A percentile compares a stretch with the other conserved stretches of the same genome.
These are phyloP conservation scores for Teratosphaeria viscida DNA, from an alignment of 2,329 filamentous ascomycete species.

Conservation along the genomic window DNA sequence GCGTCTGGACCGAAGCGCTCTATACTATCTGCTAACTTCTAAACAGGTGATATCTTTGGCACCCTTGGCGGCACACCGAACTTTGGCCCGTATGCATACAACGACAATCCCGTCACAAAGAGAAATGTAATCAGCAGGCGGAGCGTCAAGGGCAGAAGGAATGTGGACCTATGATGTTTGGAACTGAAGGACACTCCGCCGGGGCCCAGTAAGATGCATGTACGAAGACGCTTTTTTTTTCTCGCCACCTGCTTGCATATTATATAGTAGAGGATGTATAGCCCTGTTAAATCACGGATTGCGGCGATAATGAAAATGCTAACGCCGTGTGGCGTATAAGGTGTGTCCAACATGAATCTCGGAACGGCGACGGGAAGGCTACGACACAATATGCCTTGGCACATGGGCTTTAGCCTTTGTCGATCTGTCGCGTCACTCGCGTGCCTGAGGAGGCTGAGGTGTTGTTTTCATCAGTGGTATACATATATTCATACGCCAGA, in stretches of 20 bases:
- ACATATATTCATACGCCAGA: no score
- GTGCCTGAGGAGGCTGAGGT: not conserved
- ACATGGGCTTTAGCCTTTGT: not conserved
- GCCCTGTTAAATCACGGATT: no score
- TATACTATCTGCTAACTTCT: not conserved
- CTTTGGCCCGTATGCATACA: conserved; percentile 13
- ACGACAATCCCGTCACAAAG: conserved; percentile 11
- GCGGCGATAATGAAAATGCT: not conserved
- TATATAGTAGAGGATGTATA: not conserved
- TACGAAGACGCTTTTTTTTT: not conserved
- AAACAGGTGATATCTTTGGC: conserved; percentile 45
- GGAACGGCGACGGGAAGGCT: not conserved
- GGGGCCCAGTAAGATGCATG: not conserved
- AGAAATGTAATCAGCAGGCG: conserved; percentile 2
- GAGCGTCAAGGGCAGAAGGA: conserved; percentile 6
- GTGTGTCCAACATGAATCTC: no score
- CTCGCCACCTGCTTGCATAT: not conserved
- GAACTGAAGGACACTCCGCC: not conserved
- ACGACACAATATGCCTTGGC: not conserved
- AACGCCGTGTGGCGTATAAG: not conserved
- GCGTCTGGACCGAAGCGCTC: not conserved
- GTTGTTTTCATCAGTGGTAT: no score
- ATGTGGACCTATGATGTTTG: conserved; percentile 1
- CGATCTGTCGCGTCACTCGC: not conserved
- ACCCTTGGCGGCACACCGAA: conserved; percentile 8